A percentile compares a stretch with the other conserved stretches of the same genome.
Conservation (phyloP, 495 filamentous ascomycete genomes). For the Poronia punctata region DNA sequence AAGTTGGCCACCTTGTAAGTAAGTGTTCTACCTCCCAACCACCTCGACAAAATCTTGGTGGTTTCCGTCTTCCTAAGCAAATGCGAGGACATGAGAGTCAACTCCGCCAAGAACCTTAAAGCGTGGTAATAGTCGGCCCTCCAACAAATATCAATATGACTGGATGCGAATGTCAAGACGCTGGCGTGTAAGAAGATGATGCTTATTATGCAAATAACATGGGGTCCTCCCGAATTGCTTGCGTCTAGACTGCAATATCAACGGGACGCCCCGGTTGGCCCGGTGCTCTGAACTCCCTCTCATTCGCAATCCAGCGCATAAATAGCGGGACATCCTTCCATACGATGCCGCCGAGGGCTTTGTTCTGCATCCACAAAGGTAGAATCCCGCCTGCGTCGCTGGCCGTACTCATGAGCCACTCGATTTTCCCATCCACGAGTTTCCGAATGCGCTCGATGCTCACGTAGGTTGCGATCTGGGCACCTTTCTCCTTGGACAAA, state of each 20-base stretch:
- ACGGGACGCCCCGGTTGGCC: background rate
- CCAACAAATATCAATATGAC: too few species aligned
- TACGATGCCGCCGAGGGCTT: slow-evolving; percentile 57
- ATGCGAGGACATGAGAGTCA: too few species aligned
- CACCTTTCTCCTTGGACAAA: slow-evolving; percentile 30
- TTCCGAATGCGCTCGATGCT: slow-evolving; percentile 54
- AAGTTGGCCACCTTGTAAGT: too few species aligned
- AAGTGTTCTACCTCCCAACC: too few species aligned
- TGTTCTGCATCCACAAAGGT: slow-evolving; percentile 60
- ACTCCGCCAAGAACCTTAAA: too few species aligned
- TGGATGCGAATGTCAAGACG: too few species aligned
- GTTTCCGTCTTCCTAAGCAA: too few species aligned
- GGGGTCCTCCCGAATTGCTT: too few species aligned
- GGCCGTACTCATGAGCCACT: slow-evolving; percentile 67
- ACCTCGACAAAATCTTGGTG: too few species aligned
- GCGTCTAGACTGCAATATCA: background rate
- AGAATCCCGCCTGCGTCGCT: slow-evolving; percentile 61
- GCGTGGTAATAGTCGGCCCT: too few species aligned
- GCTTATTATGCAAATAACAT: too few species aligned
- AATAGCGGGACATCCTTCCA: slow-evolving; percentile 68
- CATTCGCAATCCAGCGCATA: slow-evolving; percentile 49
- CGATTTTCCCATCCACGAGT: slow-evolving; percentile 31
- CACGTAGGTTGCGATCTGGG: slow-evolving; percentile 49
- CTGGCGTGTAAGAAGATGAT: too few species aligned
- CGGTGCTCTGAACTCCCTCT: slow-evolving; percentile 21